phyloP scores from a whole-genome alignment of 106 monocot genomes.

The Acorus calamus region DNA sequence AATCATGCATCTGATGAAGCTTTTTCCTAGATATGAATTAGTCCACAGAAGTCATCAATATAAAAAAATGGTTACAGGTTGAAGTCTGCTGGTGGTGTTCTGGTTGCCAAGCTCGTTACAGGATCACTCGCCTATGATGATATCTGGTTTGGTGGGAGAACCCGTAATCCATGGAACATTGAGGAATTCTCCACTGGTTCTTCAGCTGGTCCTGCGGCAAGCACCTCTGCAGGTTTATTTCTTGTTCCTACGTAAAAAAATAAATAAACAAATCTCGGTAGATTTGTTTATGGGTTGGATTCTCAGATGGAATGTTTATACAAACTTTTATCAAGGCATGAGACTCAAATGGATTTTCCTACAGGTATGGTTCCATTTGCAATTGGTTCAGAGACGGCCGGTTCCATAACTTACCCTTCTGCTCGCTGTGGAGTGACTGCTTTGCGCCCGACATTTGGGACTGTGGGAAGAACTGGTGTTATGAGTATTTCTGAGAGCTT shows the following conservation, averaged over 20 bases:
- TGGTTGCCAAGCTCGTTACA: slow-evolving; percentile 75
- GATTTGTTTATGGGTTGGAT: no score
- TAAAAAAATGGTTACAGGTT: slow-evolving; percentile 25
- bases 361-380: slow-evolving; percentile 83
- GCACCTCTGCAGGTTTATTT: slow-evolving; percentile 75
- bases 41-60: no score
- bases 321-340: no score
- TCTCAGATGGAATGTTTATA: no score
- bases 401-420: slow-evolving; percentile 77
- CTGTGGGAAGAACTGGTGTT: slow-evolving; percentile 86
- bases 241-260: neutral
- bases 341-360: neutral
- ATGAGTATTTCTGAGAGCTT: slow-evolving; percentile 96
- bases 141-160: slow-evolving; percentile 96
- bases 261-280: no score
- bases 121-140: slow-evolving; percentile 98
- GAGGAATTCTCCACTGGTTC: slow-evolving; percentile 86
- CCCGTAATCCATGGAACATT: slow-evolving; percentile 94
- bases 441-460: slow-evolving; percentile 86
- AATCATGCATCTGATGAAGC: neutral
- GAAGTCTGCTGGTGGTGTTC: slow-evolving; percentile 72
- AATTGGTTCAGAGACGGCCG: slow-evolving; percentile 93
- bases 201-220: slow-evolving; percentile 92
- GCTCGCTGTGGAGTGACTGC: slow-evolving; percentile 84
- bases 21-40: neutral